Evolutionary conservation across 345 rosid genomes (phyloP), one percentile per base, ranked within the genome.

Genomic region (Populus ilicifolia): DNA sequence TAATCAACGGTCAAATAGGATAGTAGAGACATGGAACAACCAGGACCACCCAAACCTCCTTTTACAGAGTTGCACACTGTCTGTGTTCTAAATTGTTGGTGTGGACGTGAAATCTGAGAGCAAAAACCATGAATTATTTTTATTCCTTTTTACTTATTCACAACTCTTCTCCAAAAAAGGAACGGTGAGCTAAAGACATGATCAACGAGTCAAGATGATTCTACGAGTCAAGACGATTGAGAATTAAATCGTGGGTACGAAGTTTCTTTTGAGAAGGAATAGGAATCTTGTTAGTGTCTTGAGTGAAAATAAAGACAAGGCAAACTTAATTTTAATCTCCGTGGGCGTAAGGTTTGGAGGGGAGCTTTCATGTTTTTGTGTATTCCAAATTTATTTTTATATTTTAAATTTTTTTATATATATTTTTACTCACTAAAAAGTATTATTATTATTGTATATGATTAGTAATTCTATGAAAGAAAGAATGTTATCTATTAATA

Each of bases 281-380:
- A 79, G 72, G 75, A 83, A 79, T 83, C 73, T 75, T 1, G 4
- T 33, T 33, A 6, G 27, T 30, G 70, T 75, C 66, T 65, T 25
- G 13, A 56, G 16, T 33, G 50, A 44, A 59, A 71, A 17, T 18
- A 4, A 13, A 3, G 50, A 44, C 1, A 44, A 44, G 50, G 50
- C 2, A 44, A 43, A 44, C 0, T 11, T 13, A 44, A 44, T 30
- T 30, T 30, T 30, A 30, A 30, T 30, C 33, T 30, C 4, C 33
- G 33, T 30, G 33, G 33, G 33, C 33, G 33, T 3, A 30, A 30
- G 33, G 33, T 4, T 30, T 30, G 1, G 29, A 27, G 29, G 29
- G 29, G 29, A 27, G 29, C 29, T 27, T 27, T 27, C 29, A 27
- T 33, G 35, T 33, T 33, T 33, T 33, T 33, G 36, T 33, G 36